phyloP scores from a whole-genome alignment of 345 rosid species.

The Corchorus olitorius region DNA sequence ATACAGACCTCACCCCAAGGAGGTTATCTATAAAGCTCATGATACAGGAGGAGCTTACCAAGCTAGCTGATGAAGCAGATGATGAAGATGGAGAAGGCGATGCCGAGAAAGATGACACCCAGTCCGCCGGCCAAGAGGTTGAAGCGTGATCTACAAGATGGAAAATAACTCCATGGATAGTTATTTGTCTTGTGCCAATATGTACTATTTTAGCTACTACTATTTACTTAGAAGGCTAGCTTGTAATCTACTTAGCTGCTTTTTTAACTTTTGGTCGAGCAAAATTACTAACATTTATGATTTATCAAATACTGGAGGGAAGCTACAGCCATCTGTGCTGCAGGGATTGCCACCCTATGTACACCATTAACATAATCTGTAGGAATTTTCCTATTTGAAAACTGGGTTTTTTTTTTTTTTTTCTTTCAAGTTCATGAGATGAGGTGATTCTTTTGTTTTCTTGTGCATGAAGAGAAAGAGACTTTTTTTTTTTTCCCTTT shows the following conservation, averaged over 20 bases:
- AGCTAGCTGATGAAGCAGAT: constrained; percentile 76
- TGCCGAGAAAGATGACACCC: constrained; percentile 44
- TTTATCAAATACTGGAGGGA: constrained; percentile 24
- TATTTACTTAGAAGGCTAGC: constrained; percentile 23
- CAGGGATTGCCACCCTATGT: constrained; percentile 25
- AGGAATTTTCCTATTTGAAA: constrained; percentile 18
- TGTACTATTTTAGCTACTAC: constrained; percentile 19
- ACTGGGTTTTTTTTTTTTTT: not conserved
- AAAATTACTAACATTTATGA: constrained; percentile 24
- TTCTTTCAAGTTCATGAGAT: not conserved
- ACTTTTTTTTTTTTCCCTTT: not conserved
- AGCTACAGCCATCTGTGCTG: constrained; percentile 14
- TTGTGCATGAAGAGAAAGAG: not conserved
- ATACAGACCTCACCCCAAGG: constrained; percentile 50
- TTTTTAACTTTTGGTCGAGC: constrained; percentile 20
- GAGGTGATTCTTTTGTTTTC: not conserved
- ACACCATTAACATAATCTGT: constrained; percentile 26
- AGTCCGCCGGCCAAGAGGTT: constrained; percentile 44
- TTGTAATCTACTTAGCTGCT: constrained; percentile 28
- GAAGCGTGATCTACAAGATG: constrained; percentile 34
- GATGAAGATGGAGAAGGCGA: constrained; percentile 64
- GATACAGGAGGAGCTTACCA: constrained; percentile 92
- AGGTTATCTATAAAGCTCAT: constrained; percentile 73
- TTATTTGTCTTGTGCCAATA: constrained; percentile 20
- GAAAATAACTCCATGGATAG: constrained; percentile 21